Conservation (phyloP, 2,329 filamentous ascomycete genomes). For the Cladosporium sp. region DNA sequence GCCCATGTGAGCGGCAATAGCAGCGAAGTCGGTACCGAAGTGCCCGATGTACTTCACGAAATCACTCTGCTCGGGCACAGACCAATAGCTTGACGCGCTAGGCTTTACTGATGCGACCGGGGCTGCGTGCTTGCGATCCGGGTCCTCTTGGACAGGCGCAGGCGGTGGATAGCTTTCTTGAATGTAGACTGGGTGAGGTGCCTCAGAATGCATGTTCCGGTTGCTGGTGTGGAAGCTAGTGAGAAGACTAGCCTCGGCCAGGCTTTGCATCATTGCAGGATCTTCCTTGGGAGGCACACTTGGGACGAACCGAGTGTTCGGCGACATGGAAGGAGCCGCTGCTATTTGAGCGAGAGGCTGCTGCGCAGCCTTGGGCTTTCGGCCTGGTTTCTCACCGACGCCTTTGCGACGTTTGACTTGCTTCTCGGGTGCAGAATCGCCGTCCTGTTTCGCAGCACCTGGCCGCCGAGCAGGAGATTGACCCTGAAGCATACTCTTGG, state of each 20-base stretch:
- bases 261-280: slow-evolving; percentile 27
- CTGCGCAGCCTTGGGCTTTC: slow-evolving; percentile 43
- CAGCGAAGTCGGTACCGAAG: slow-evolving; percentile 77
- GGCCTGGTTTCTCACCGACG: slow-evolving; percentile 39
- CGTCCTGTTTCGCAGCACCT: slow-evolving; percentile 29
- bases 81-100: slow-evolving; percentile 75
- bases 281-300: slow-evolving; percentile 34
- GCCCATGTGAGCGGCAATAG: slow-evolving; percentile 76
- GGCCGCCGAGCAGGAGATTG: slow-evolving; percentile 53
- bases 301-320: slow-evolving; percentile 37
- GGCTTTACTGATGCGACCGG: slow-evolving; percentile 31
- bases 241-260: slow-evolving; percentile 40
- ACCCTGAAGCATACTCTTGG: slow-evolving; percentile 60
- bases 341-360: slow-evolving; percentile 43
- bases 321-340: slow-evolving; percentile 35
- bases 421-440: slow-evolving; percentile 37
- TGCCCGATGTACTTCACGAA: slow-evolving; percentile 72
- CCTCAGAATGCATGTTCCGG: slow-evolving; percentile 2
- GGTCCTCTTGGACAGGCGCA: slow-evolving; percentile 27
- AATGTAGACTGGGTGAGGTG: slow-evolving; percentile 15
- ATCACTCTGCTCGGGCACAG: slow-evolving; percentile 76
- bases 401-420: slow-evolving; percentile 36
- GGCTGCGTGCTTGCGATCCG: slow-evolving; percentile 22
- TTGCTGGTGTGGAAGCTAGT: slow-evolving; percentile 33
- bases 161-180: slow-evolving; percentile 11